Base-by-base conservation (phyloP, 768 basidiomycete genomes). In the Lactarius trivialis region DNA sequence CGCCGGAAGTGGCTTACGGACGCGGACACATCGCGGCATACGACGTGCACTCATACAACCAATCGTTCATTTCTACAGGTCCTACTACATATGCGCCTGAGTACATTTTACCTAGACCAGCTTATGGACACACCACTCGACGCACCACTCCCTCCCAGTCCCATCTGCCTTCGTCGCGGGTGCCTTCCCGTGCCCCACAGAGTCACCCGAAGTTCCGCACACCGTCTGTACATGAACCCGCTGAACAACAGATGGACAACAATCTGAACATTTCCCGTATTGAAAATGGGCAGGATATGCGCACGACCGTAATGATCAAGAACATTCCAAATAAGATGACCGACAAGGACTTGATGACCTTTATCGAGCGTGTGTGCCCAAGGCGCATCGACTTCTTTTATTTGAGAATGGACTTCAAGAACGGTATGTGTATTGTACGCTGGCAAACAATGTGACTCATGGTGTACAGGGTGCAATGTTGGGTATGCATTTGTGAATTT, bases 271-370 rank as follows among this genome's bases (percentile, higher is more conserved):
- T 93, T 14, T 78, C 76, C 48, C 79, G 79, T 61, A 93, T 95
- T 68, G 89, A 88, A 72, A 81, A 80, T 33, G 93, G 93, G 5
- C 73, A 79, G 61, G 91, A 93, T 68, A 91, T 86, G 37, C 79
- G 91, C 34, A 91, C 90, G 36, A 92, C 91, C 32, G 85, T 92
- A 53, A 92, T 91, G 89, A 84, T 91, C 65, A 92, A 93, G 75
- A 95, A 95, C 69, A 90, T 95, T 50, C 93, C 93, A 3, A 95
- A 94, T 75, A 93, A 93, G 73, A 90, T 91, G 88, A 86, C 79
- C 64, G 88, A 91, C 73, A 80, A 77, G 69, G 88, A 91, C 65
- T 70, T 91, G 68, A 77, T 85, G 61, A 73, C 74, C 41, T 92
- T 83, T 68, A 90, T 90, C 64, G 79, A 75, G 55, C 80, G 82